Percentiles rank a stretch among this genome's conserved stretches.
These are phyloP conservation scores for Candida pini DNA, from an alignment of 805 yeast species.

Conservation along the genomic window DNA sequence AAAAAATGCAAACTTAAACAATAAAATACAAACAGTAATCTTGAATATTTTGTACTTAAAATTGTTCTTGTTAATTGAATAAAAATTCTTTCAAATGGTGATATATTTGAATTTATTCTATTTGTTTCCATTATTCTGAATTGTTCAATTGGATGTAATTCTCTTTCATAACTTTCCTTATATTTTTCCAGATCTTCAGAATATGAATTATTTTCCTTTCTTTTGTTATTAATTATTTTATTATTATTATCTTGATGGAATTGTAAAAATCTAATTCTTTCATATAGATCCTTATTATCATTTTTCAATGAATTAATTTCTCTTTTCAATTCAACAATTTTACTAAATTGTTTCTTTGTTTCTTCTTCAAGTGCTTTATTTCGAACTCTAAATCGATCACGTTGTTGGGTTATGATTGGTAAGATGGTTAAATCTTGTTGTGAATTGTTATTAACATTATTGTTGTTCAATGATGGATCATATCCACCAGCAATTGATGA, in stretches of 20 bases:
- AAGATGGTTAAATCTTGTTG: constrained; percentile 47
- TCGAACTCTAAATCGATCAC: constrained; percentile 86
- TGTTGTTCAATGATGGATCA: constrained; percentile 7
- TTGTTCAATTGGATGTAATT: constrained; percentile 76
- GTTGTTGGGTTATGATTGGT: constrained; percentile 88
- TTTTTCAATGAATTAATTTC: constrained; percentile 59
- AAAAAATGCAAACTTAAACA: constrained; percentile 70
- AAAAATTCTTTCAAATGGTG: constrained; percentile 75
- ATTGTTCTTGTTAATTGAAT: constrained; percentile 66
- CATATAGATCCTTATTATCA: constrained; percentile 77
- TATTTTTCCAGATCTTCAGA: too few species aligned
- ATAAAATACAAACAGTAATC: constrained; percentile 69
- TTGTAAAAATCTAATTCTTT: constrained; percentile 63
- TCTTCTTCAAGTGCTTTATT: constrained; percentile 83
- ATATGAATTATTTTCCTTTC: constrained; percentile 52
- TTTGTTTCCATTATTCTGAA: constrained; percentile 75
- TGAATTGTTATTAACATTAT: constrained; percentile 1
- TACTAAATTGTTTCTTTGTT: constrained; percentile 48
- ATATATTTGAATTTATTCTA: constrained; percentile 62
- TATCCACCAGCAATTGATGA: constrained; percentile 43
- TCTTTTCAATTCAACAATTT: constrained; percentile 54
- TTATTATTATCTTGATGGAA: constrained; percentile 36
- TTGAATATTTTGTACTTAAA: constrained; percentile 65
- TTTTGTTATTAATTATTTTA: constrained; percentile 6
- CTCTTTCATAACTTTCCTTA: constrained; percentile 63